These are phyloP conservation scores for Diaporthe sp. DNA, from an alignment of 2,329 filamentous ascomycete genomes.

Conservation along the genomic window DNA sequence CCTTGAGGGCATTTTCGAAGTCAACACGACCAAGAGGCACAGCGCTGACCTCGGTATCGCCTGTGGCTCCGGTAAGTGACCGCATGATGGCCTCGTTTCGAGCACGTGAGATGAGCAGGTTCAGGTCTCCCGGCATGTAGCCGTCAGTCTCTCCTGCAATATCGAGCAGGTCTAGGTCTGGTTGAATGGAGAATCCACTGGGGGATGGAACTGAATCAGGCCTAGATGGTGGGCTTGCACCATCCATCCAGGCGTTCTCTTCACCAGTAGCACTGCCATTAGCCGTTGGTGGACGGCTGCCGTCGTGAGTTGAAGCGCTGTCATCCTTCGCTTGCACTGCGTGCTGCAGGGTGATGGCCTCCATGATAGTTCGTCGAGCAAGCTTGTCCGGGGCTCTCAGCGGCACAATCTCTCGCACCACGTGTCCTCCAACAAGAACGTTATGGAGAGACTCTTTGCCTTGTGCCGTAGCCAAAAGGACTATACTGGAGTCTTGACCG, in stretches of 20 bases:
- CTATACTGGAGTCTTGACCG: slow-evolving; percentile 81
- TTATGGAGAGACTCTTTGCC: slow-evolving; percentile 94
- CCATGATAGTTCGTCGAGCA: slow-evolving; percentile 83
- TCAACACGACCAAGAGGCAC: slow-evolving; percentile 79
- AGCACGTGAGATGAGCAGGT: slow-evolving; percentile 86
- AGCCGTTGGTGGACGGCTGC: slow-evolving; percentile 69
- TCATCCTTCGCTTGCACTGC: slow-evolving; percentile 55
- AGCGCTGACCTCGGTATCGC: slow-evolving; percentile 60
- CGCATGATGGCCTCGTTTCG: slow-evolving; percentile 94
- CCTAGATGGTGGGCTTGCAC: slow-evolving; percentile 68
- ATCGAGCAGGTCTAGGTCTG: slow-evolving; percentile 89
- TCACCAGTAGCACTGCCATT: slow-evolving; percentile 65
- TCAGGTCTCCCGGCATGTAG: slow-evolving; percentile 96
- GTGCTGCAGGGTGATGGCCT: slow-evolving; percentile 77
- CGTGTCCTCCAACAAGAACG: slow-evolving; percentile 89
- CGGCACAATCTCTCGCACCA: slow-evolving; percentile 90
- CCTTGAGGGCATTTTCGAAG: slow-evolving; percentile 86
- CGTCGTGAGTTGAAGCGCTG: slow-evolving; percentile 53
- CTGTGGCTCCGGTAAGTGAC: slow-evolving; percentile 70
- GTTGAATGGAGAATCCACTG: slow-evolving; percentile 79
- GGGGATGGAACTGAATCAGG: slow-evolving; percentile 50
- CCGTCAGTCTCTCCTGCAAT: slow-evolving; percentile 95
- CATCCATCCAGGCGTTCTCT: slow-evolving; percentile 80
- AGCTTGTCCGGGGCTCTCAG: slow-evolving; percentile 95
- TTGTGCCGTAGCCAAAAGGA: slow-evolving; percentile 90